These are phyloP conservation scores for Cyclotella atomus DNA, from an alignment of 108 stramenopile genomes.

Conservation along the genomic window DNA sequence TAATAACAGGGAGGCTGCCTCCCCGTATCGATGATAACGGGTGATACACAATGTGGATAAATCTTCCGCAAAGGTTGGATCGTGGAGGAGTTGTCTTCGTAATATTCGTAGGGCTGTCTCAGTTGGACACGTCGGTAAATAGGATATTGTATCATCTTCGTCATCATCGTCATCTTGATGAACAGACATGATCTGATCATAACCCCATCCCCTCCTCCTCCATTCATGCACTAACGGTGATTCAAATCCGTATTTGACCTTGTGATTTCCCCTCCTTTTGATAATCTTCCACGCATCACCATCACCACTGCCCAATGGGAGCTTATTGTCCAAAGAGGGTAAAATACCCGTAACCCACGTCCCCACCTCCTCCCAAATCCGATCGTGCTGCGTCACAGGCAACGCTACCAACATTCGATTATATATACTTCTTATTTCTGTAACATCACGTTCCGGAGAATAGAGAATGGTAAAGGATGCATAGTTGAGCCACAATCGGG, in stretches of 20 bases:
- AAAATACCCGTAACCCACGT: conserved; percentile 77
- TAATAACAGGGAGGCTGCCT: conserved; percentile 89
- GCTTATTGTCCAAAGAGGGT: conserved; percentile 17
- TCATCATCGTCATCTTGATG: background rate
- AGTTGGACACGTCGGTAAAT: conserved; percentile 36
- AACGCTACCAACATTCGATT: conserved; percentile 93
- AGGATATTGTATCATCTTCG: too few species aligned
- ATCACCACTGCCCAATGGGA: background rate
- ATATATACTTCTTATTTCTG: conserved; percentile 73
- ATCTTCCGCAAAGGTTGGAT: conserved; percentile 48
- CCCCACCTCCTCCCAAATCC: conserved; percentile 86
- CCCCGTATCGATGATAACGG: conserved; percentile 65
- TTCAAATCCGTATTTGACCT: conserved; percentile 49
- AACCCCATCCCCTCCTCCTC: conserved; percentile 46
- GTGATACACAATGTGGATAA: conserved; percentile 40
- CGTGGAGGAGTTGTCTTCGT: conserved; percentile 42
- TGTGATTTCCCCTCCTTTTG: conserved; percentile 35
- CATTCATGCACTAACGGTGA: conserved; percentile 35
- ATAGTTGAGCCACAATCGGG: conserved; percentile 93
- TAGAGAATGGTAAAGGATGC: conserved; percentile 33
- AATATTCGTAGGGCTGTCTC: conserved; percentile 49
- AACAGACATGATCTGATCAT: conserved; percentile 1
- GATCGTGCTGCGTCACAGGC: conserved; percentile 92
- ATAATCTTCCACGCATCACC: conserved; percentile 1
- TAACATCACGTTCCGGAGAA: conserved; percentile 42